Base-by-base conservation (phyloP, 495 filamentous ascomycete genomes). In the Podospora appendiculata region DNA sequence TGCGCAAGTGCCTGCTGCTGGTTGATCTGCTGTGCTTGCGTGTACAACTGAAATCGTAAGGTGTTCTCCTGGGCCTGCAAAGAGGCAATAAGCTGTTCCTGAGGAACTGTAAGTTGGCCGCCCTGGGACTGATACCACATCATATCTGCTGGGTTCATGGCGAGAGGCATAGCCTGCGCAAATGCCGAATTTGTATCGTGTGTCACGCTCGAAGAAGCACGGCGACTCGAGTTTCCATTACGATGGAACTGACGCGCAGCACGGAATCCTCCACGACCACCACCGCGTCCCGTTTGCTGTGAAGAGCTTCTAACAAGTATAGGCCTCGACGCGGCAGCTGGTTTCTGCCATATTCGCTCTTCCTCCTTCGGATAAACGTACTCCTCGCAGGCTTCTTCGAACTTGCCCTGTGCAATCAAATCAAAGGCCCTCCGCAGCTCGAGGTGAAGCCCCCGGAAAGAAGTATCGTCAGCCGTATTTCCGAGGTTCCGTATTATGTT, bases 381-480 rank as follows among this genome's bases (percentile, higher is more conserved):
- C 60, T 90, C 79, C 60, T 88, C 85, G 63, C 90, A 96, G 64
- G 87, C 90, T 50, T 85, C 80, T 5, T 79, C 81, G 35, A 97
- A 73, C 58, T 90, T 84, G 9, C 78, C 87, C 39, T 89, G 77
- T 4, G 87, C 77, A 16, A 94, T 76, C 43, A 87, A 70, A 52
- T 88, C 83, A 67, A 95, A 96, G 1, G 93, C 94, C 59, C 88
- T 79, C 58, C 94, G 82, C 41, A 98, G 68, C 67, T 98, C 93
- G 45, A 88, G 65, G 69, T 97, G 94, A 16, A 98, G 78, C 3
- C 93, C 93, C 46, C 86, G 79, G 62, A 95, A 94, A 1, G 93
- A 93, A 3, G 83, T 90, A 63, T 95, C 91, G 60, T 98, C 93
- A 8, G 93, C 93, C 17, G 93, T 96, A 59, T 97, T 97, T 0